Evolutionary conservation across 768 basidiomycete species (phyloP).

Genomic region (Kwoniella newhampshirensis): DNA sequence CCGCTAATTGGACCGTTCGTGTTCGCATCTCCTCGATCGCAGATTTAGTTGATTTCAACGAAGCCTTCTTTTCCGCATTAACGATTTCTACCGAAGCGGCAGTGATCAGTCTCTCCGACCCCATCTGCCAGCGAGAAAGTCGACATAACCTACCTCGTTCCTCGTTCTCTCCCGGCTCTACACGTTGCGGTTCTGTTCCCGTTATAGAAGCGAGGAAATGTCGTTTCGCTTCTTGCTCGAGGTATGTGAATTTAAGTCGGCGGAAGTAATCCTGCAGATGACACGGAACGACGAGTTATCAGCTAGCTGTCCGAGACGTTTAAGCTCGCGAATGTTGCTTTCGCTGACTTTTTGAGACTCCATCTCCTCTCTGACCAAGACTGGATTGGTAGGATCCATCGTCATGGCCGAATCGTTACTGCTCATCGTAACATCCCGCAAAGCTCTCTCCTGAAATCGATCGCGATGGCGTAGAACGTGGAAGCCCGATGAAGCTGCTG

Average conservation of each 20-base stretch:
- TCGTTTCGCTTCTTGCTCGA: conserved; percentile 87
- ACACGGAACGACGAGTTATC: not conserved
- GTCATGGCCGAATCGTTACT: conserved; percentile 37
- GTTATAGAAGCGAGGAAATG: conserved; percentile 84
- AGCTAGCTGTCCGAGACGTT: not conserved
- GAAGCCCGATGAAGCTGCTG: conserved; percentile 14
- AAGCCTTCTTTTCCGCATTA: conserved; percentile 72
- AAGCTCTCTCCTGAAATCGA: conserved; percentile 36
- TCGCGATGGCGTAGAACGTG: conserved; percentile 34
- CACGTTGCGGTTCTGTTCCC: conserved; percentile 75
- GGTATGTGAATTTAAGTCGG: conserved; percentile 76
- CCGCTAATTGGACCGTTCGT: conserved; percentile 64
- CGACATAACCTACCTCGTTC: conserved; percentile 55
- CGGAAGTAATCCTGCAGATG: conserved; percentile 51
- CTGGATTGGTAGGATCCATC: conserved; percentile 42
- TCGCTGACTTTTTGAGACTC: conserved; percentile 42
- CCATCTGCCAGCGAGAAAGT: no score
- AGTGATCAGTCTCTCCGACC: not conserved
- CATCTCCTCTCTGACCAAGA: conserved; percentile 39
- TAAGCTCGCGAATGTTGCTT: not conserved
- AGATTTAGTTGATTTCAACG: conserved; percentile 66
- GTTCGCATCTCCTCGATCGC: conserved; percentile 62
- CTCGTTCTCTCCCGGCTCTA: conserved; percentile 77
- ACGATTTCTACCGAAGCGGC: conserved; percentile 52
- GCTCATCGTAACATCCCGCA: conserved; percentile 35